Percentiles rank a stretch among this genome's conserved stretches.
Evolutionary conservation across 495 filamentous ascomycete species (phyloP).

Genomic region (Penicillium bovifimosum): DNA sequence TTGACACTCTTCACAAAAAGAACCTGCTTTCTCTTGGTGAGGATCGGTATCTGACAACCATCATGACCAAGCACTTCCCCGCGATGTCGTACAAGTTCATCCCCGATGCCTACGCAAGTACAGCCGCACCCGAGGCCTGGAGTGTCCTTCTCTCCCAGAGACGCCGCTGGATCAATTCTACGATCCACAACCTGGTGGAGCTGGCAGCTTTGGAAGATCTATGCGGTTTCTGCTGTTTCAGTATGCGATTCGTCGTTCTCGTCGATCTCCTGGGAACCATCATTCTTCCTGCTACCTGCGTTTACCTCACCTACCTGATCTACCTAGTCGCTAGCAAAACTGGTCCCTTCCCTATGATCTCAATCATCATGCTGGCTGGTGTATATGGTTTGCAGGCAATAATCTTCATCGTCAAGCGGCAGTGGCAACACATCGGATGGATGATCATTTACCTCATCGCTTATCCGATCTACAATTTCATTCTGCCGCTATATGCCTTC

Average conservation of each 20-base stretch:
- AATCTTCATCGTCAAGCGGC: constrained; percentile 91
- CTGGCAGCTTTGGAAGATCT: constrained; percentile 82
- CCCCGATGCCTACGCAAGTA: constrained; percentile 84
- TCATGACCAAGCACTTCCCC: constrained; percentile 98
- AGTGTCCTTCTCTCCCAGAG: constrained; percentile 87
- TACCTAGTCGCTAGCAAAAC: constrained; percentile 66
- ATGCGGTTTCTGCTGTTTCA: constrained; percentile 98
- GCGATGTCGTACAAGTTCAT: constrained; percentile 95
- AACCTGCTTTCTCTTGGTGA: constrained; percentile 92
- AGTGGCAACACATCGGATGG: constrained; percentile 98
- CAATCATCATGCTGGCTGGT: constrained; percentile 78
- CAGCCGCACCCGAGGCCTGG: constrained; percentile 91
- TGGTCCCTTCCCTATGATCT: constrained; percentile 79
- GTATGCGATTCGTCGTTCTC: constrained; percentile 96
- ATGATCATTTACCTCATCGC: constrained; percentile 97
- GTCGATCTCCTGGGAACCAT: constrained; percentile 92
- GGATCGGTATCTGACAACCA: constrained; percentile 93
- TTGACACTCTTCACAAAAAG: constrained; percentile 98
- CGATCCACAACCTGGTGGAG: constrained; percentile 90
- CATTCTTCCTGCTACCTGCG: constrained; percentile 86
- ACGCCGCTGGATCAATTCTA: constrained; percentile 98
- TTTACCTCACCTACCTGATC: constrained; percentile 85
- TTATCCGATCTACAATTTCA: constrained; percentile 87
- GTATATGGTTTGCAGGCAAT: constrained; percentile 94
- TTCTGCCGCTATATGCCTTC: constrained; percentile 94